These are phyloP conservation scores for Lavandula angustifolia DNA, from an alignment of 257 asterid species.

Conservation along the genomic window DNA sequence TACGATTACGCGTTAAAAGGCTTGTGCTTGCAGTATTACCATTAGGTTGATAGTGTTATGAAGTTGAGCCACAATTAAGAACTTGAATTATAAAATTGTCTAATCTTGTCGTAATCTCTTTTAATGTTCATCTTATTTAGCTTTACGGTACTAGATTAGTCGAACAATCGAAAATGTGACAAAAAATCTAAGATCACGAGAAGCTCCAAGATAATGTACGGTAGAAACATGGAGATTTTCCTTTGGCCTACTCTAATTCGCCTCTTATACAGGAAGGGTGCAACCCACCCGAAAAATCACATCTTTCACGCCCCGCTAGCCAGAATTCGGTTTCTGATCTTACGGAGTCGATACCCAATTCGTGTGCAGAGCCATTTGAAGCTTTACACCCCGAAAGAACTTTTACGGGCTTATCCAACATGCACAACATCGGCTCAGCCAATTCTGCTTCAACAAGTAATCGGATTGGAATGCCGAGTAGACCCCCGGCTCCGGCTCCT, in stretches of 20 bases:
- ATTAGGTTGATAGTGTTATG: too few species aligned
- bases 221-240: neutral
- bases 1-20: too few species aligned
- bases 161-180: neutral
- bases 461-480: conserved; percentile 33
- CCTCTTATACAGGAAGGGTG: conserved; percentile 53
- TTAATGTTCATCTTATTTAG: neutral
- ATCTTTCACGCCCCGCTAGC: conserved; percentile 57
- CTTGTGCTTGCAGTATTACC: too few species aligned
- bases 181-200: neutral
- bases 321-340: conserved; percentile 46
- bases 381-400: conserved; percentile 34
- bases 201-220: neutral
- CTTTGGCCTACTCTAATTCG: neutral
- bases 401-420: conserved; percentile 27
- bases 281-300: conserved; percentile 45
- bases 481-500: conserved; percentile 35
- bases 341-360: conserved; percentile 31
- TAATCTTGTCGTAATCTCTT: neutral
- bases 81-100: neutral
- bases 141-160: neutral
- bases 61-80: neutral
- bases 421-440: conserved; percentile 34
- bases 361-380: conserved; percentile 37
- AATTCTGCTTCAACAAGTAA: conserved; percentile 32